phyloP scores from a whole-genome alignment of 768 basidiomycete species.

The Mycena albidolilacea region DNA sequence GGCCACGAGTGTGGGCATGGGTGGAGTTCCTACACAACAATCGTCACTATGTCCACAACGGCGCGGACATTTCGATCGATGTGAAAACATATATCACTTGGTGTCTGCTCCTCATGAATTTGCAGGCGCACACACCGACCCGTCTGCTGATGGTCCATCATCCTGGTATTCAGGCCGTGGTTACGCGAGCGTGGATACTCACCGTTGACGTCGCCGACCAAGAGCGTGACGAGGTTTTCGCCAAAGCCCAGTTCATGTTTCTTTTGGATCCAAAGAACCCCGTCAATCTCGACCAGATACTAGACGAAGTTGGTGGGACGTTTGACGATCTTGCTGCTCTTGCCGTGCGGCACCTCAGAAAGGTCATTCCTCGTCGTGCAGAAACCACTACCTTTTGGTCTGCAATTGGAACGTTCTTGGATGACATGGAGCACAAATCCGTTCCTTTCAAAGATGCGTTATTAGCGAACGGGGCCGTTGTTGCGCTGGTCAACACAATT shows the following conservation, averaged over 20 bases:
- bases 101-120: not conserved
- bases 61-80: not conserved
- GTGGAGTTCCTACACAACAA: not conserved
- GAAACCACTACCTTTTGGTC: not conserved
- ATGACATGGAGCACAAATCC: not conserved
- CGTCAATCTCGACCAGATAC: not conserved
- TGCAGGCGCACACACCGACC: not conserved
- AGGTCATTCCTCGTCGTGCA: not conserved
- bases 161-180: not conserved
- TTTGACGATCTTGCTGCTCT: not conserved
- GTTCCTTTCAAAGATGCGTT: conserved; percentile 1
- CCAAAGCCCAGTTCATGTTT: not conserved
- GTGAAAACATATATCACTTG: not conserved
- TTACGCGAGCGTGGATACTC: not conserved
- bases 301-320: conserved; percentile 1
- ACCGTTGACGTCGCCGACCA: not conserved
- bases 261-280: not conserved
- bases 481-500: not conserved
- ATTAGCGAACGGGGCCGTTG: not conserved
- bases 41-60: not conserved
- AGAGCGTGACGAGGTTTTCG: not conserved
- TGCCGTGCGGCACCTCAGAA: not conserved
- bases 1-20: conserved; percentile 4
- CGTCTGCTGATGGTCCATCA: not conserved
- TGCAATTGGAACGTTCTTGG: not conserved